Conservation (phyloP, 495 filamentous ascomycete species). For the Podospora tetraspora region DNA sequence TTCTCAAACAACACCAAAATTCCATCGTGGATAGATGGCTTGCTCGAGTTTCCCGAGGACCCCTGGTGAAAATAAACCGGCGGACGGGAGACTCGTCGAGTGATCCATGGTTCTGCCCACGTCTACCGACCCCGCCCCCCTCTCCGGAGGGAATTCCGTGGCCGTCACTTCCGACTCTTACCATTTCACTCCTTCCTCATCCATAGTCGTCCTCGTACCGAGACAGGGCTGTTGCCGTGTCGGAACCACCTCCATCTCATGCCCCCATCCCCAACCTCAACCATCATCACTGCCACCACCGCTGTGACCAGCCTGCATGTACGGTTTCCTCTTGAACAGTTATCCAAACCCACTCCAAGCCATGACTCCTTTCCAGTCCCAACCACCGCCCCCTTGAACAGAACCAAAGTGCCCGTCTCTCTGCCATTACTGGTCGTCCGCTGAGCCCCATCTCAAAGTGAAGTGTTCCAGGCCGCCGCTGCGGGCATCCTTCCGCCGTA, state of each 20-base stretch:
- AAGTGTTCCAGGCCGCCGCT: neutral
- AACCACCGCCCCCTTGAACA: neutral
- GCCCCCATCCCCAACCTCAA: neutral
- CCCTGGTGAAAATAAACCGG: neutral
- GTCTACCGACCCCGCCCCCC: too few species aligned
- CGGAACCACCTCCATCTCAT: neutral
- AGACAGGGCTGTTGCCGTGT: neutral
- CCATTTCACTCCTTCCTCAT: neutral
- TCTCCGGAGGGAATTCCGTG: neutral
- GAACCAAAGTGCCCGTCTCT: neutral
- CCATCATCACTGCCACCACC: neutral
- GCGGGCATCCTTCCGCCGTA: neutral
- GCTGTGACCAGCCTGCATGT: neutral
- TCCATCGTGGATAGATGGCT: too few species aligned
- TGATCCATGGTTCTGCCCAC: too few species aligned
- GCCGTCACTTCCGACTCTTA: neutral
- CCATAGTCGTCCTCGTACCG: too few species aligned
- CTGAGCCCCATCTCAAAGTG: neutral
- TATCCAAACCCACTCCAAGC: too few species aligned
- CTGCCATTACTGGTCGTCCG: neutral
- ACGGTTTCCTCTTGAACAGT: too few species aligned
- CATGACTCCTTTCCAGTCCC: neutral
- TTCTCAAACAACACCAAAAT: neutral
- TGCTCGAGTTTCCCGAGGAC: too few species aligned
- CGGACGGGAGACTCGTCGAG: neutral